Percentiles rank a stretch among this genome's conserved stretches.
phyloP scores from a whole-genome alignment of 306 rosid genomes.

The Senna tora region DNA sequence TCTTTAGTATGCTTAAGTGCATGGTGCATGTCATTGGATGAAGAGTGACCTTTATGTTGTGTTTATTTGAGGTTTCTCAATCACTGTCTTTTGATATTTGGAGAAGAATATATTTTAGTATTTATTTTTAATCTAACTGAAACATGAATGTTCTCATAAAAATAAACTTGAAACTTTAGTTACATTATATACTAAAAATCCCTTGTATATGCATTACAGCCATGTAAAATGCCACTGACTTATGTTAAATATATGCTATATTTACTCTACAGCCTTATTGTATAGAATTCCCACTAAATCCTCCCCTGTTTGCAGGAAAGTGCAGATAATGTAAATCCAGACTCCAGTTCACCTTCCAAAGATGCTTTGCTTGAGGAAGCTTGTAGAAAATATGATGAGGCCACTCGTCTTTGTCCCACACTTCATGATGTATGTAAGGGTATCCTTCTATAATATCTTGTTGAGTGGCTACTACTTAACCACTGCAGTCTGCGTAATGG shows the following conservation, averaged over 20 bases:
- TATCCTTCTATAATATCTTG: constrained; percentile 34
- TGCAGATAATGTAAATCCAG: constrained; percentile 94
- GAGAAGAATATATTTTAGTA: constrained; percentile 1
- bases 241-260: constrained; percentile 17
- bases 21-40: neutral
- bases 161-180: constrained; percentile 17
- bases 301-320: constrained; percentile 78
- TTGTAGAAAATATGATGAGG: constrained; percentile 95
- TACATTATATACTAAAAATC: constrained; percentile 1
- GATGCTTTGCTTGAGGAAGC: constrained; percentile 99
- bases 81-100: neutral
- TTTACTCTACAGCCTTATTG: constrained; percentile 9
- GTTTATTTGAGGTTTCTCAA: neutral
- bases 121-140: constrained; percentile 18
- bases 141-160: constrained; percentile 23
- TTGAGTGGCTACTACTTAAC: neutral
- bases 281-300: constrained; percentile 29
- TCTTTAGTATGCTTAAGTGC: constrained; percentile 17
- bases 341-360: constrained; percentile 91
- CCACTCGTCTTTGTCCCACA: constrained; percentile 90
- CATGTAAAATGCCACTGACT: constrained; percentile 17
- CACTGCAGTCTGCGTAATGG: neutral
- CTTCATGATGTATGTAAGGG: constrained; percentile 87
- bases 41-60: neutral
- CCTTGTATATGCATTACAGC: constrained; percentile 14